A percentile compares a stretch with the other conserved stretches of the same genome.
phyloP scores from a whole-genome alignment of 2,329 filamentous ascomycete genomes.

The Parafenestella ontariensis region DNA sequence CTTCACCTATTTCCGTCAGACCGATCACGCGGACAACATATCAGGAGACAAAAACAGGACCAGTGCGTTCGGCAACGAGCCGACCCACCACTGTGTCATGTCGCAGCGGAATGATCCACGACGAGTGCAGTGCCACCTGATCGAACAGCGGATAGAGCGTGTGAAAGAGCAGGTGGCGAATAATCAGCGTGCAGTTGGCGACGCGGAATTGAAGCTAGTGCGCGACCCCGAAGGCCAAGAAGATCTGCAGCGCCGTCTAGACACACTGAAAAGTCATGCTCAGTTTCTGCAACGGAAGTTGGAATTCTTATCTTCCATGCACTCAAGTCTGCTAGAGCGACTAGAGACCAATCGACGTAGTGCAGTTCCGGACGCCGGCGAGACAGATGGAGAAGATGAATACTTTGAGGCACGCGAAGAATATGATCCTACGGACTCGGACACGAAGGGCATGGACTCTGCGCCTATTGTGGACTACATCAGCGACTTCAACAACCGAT shows the following conservation, averaged over 20 bases:
- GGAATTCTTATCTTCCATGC: constrained; percentile 65
- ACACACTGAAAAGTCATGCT: constrained; percentile 63
- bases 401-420: constrained; percentile 62
- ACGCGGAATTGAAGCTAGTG: constrained; percentile 72
- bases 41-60: constrained; percentile 81
- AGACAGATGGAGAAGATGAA: constrained; percentile 53
- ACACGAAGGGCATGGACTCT: constrained; percentile 64
- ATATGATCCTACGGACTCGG: constrained; percentile 56
- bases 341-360: constrained; percentile 64
- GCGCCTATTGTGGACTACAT: constrained; percentile 80
- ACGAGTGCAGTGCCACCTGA: constrained; percentile 84
- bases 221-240: constrained; percentile 62
- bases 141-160: constrained; percentile 79
- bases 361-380: constrained; percentile 49
- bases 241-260: constrained; percentile 63
- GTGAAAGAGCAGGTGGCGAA: constrained; percentile 78
- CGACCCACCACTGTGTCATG: constrained; percentile 95
- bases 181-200: constrained; percentile 75
- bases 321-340: constrained; percentile 64
- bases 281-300: constrained; percentile 65
- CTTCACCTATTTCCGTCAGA: constrained; percentile 96
- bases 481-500: constrained; percentile 96
- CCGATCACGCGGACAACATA: constrained; percentile 83
- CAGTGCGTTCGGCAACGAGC: constrained; percentile 91
- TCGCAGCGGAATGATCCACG: constrained; percentile 76